Evolutionary conservation across 1,284 basidiomycete species (phyloP), one percentile per base, ranked within the genome.

Genomic region (Xerocomus minutiporus): DNA sequence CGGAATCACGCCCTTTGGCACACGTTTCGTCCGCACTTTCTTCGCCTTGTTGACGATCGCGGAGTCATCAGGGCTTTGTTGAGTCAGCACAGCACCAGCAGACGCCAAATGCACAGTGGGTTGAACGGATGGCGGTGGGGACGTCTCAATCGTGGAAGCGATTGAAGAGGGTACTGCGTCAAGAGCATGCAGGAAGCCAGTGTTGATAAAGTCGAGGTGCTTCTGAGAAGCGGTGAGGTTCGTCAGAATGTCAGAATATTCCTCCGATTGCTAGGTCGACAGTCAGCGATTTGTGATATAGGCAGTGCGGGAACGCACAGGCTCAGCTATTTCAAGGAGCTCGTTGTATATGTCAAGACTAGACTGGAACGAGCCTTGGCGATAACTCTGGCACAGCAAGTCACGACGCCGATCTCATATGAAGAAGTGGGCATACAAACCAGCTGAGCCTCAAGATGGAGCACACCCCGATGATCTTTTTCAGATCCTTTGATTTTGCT

Each of bases 391-490:
- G 35, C 47, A 51, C 52, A 53, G 49, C 40, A 51, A 49, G 42
- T 57, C 56, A 39, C 39, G 17, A 50, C 32, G 39, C 55, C 52
- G 58, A 64, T 60, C 48, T 46, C 45, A 58, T 48, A 59, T 64
- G 60, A 61, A 53, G 45, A 50, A 51, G 40, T 31, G 20, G 45
- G 35, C 26, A 46, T 15, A 75, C 84, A 61, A 67, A 91, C 91
- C 67, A 93, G 72, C 67, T 95, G 92, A 26, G 91, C 92, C 65
- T 91, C 86, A 12, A 95, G 75, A 71, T 93, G 90, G 43, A 81
- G 63, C 34, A 84, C 76, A n/a, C 84, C 86, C 58, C 88, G 73
- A 51, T 82, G 80, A 51, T 79, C 77, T 34, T 68, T 73, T 46
- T 65, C 67, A 43, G 71, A 64, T 42, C 68, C 62, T 65, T 80